phyloP scores from a whole-genome alignment of 2,329 filamentous ascomycete species.

The Orbilia brochopaga region DNA sequence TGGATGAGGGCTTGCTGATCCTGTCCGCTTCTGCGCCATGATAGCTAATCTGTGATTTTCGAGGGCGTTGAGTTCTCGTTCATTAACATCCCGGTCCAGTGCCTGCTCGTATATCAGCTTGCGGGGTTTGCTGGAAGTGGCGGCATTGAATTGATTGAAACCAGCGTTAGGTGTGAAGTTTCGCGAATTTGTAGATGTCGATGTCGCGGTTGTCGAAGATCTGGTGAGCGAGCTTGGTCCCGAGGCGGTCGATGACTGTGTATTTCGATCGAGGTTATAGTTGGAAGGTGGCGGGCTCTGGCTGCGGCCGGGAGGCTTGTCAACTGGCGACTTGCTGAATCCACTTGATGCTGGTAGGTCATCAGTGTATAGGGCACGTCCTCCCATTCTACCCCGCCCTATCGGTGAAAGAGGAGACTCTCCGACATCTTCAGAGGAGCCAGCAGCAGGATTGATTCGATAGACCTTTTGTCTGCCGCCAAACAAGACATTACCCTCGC shows the following conservation, averaged over 20 bases:
- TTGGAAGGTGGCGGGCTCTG: constrained; percentile 62
- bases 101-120: constrained; percentile 55
- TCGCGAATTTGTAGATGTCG: constrained; percentile 58
- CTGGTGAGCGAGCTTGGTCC: constrained; percentile 71
- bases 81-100: constrained; percentile 50
- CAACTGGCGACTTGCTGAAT: constrained; percentile 62
- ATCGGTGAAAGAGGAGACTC: constrained; percentile 53
- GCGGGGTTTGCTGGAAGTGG: constrained; percentile 52
- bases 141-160: constrained; percentile 24
- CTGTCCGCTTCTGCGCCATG: constrained; percentile 37
- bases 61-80: constrained; percentile 36
- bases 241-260: constrained; percentile 81
- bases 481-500: constrained; percentile 90
- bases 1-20: constrained; percentile 41
- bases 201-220: constrained; percentile 86
- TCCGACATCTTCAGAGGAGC: constrained; percentile 35
- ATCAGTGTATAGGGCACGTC: constrained; percentile 79
- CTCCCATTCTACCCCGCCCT: constrained; percentile 64
- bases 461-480: constrained; percentile 96
- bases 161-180: constrained; percentile 23
- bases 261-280: constrained; percentile 79
- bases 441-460: constrained; percentile 54
- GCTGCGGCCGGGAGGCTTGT: constrained; percentile 57
- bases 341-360: constrained; percentile 72
- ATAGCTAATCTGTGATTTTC: constrained; percentile 43